Percentiles rank a stretch among this genome's conserved stretches.
phyloP scores from a whole-genome alignment of 208 protist genomes.

The Crithidia sp. region DNA sequence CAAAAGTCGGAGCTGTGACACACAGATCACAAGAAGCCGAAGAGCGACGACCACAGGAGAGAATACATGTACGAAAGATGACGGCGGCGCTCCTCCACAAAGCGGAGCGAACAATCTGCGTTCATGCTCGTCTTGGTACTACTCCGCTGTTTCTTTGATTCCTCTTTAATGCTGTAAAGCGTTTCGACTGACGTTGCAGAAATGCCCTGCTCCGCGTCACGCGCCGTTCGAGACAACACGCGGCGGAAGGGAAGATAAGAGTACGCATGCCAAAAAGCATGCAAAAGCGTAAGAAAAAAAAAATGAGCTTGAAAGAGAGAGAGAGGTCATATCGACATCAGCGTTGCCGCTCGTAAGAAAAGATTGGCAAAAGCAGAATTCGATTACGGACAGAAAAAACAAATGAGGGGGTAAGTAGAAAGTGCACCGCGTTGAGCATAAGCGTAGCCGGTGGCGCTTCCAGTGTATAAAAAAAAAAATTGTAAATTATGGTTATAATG shows the following conservation, averaged over 20 bases:
- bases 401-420: not conserved
- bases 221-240: too few species aligned
- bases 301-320: not conserved
- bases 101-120: too few species aligned
- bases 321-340: not conserved
- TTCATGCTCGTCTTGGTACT: too few species aligned
- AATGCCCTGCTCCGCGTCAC: too few species aligned
- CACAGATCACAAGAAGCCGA: too few species aligned
- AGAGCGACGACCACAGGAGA: not conserved
- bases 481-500: not conserved
- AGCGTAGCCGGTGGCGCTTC: not conserved
- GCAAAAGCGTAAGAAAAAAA: not conserved
- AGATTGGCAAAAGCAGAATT: not conserved
- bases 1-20: too few species aligned
- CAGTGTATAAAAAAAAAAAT: not conserved
- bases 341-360: not conserved
- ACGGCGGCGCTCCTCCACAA: too few species aligned
- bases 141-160: too few species aligned
- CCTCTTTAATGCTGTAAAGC: too few species aligned
- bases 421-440: not conserved
- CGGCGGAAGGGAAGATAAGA: too few species aligned
- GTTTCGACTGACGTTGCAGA: too few species aligned
- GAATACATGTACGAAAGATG: not conserved
- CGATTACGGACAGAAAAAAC: constrained; percentile 5
- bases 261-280: not conserved